Evolutionary conservation across 2,329 filamentous ascomycete genomes (phyloP), one percentile per base, ranked within the genome.

Genomic region (Penicillium crustosum): DNA sequence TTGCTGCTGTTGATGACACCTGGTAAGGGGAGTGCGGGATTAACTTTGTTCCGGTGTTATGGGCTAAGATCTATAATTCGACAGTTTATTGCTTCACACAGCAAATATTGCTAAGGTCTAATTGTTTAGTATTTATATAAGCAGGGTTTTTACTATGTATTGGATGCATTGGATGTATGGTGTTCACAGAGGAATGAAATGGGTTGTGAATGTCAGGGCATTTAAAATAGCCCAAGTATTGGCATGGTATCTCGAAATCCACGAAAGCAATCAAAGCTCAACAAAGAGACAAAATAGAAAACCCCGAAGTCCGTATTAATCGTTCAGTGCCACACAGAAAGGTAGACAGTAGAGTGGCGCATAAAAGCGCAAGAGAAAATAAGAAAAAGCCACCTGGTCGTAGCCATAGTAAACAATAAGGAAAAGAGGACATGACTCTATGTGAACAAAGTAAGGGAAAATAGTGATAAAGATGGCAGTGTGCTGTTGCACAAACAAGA

Each of bases 1-100:
- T 50, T 53, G 57, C 45, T 53, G 58, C 55, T 66, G 66, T 68
- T 73, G 72, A 73, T 71, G 72, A 70, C 72, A 74, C 70, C 68
- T 70, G 63, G 64, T 66, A 67, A 68, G 68, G 68, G 63, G 64
- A 63, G 38, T 25, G 49, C 58, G 61, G 72, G 66, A 64, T 65
- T 36, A 72, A 69, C 49, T 39, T 69, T 73, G 56, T 70, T 72
- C 70, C 71, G 71, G 25, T n/a, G 13, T 25, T 47, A 58, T 53
- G 44, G 21, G 15, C 44, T 21, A 9, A 29, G 25, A 45, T 27
- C 43, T 59, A 57, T 55, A 44, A 17, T 39, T 39, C 4, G 23
- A 53, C 31, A 12, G 33, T 19, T 21, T 23, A 21, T 17, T 6
- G 10, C 31, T 39, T 19, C 23, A 39, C n/a, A 21, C 42, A 12